A percentile compares a stretch with the other conserved stretches of the same genome.
These are phyloP conservation scores for Neurospora crassa DNA, from an alignment of 2,329 filamentous ascomycete species.

Conservation along the genomic window DNA sequence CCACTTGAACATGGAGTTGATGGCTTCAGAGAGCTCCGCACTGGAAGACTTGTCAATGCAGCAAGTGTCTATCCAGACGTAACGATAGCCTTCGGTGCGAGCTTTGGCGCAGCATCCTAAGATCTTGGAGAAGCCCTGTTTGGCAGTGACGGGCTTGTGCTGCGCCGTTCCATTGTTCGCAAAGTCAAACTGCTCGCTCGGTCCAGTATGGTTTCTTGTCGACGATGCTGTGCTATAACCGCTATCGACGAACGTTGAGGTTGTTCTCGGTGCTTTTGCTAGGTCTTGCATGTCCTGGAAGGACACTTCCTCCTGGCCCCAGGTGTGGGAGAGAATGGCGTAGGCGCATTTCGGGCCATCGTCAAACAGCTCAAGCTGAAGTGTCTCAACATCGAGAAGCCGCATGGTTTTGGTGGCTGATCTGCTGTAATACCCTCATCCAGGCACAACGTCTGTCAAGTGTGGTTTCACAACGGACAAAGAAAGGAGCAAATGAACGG, in stretches of 20 bases:
- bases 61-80: slow-evolving; percentile 10
- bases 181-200: background rate
- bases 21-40: slow-evolving; percentile 10
- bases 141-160: background rate
- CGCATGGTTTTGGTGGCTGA: background rate
- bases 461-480: background rate
- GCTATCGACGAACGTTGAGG: background rate
- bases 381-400: slow-evolving; percentile 5
- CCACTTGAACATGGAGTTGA: slow-evolving; percentile 14
- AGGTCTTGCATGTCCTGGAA: slow-evolving; percentile 4
- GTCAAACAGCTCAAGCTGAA: slow-evolving; percentile 4
- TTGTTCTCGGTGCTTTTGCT: background rate
- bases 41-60: slow-evolving; percentile 14
- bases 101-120: slow-evolving; percentile 2
- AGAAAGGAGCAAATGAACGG: background rate
- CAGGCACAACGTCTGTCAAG: background rate
- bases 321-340: slow-evolving; percentile 9
- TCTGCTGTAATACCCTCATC: background rate
- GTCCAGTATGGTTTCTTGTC: background rate
- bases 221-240: background rate
- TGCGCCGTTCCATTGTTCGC: background rate
- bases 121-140: slow-evolving; percentile 4
- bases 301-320: slow-evolving; percentile 4
- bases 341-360: background rate
- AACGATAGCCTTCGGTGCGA: slow-evolving; percentile 2